Evolutionary conservation across 2,329 filamentous ascomycete species (phyloP), one percentile per base, ranked within the genome.

Genomic region (Penicillium sp.): DNA sequence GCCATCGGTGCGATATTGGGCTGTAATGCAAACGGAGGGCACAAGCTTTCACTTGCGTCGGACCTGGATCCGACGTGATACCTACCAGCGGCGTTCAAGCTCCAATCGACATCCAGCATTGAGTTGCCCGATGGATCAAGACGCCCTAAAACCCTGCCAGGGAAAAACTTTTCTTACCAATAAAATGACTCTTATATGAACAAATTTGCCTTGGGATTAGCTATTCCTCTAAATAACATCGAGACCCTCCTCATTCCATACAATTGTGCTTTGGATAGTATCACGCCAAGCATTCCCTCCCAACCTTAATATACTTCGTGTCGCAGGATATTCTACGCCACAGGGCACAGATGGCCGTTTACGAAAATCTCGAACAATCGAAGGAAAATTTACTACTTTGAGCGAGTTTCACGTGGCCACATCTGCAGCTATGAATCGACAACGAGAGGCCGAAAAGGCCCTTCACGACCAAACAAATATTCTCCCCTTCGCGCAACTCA

Each of bases 381-480:
- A 35, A n/a, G 21, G 15, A 32, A 2, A 34, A 29, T 27, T 10
- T 10, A 37, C 27, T 5, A 3, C 2, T 21, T 27, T 12, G 13
- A 34, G 6, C 25, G 13, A 40, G 21, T 18, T 44, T 41, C 8
- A 21, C 13, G 27, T 16, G 12, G 13, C 21, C 9, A 37, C 15
- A 52, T 16, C 18, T 40, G 27, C 39, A 50, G 59, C 31, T 15
- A 70, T 72, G 69, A 67, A 65, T 57, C 68, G 67, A 41, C 70
- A 72, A 59, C 62, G 64, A 55, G 67, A 60, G 27, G 77, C 77
- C 42, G 79, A 81, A 59, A 74, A 71, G 60, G 72, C 73, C 13
- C 69, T 81, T 39, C 77, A 80, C 64, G 80, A 84, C 62, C 82
- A 86, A 65, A 83, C 78, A 9, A 82, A 86, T 55, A 76, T 85